These are phyloP conservation scores for Kwoniella europaea DNA, from an alignment of 768 basidiomycete species.

Conservation along the genomic window DNA sequence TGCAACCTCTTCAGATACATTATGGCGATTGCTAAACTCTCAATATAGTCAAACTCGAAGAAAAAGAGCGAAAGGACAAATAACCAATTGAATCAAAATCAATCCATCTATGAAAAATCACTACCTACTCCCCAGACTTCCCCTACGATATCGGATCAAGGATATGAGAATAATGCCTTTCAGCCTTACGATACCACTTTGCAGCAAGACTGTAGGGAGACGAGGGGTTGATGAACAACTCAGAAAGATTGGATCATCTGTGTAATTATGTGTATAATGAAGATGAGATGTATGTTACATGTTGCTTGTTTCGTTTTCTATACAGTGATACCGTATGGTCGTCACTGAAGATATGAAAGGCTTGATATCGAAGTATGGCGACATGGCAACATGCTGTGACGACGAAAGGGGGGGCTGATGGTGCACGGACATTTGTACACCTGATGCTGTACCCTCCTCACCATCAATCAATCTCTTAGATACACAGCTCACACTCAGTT, in stretches of 20 bases:
- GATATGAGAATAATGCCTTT: not conserved
- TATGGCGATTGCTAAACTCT: too few relatives aligned
- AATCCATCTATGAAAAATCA: not conserved
- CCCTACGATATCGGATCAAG: not conserved
- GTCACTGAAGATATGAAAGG: too few relatives aligned
- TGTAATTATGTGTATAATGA: not conserved
- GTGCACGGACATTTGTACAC: too few relatives aligned
- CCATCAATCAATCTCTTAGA: not conserved
- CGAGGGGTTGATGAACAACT: too few relatives aligned
- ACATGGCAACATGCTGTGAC: too few relatives aligned
- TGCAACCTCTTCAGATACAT: too few relatives aligned
- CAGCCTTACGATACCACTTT: not conserved
- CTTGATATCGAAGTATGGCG: too few relatives aligned
- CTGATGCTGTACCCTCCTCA: not conserved
- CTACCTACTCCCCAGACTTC: not conserved
- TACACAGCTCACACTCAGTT: not conserved
- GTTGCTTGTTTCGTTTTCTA: not conserved
- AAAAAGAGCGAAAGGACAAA: not conserved
- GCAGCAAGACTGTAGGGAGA: too few relatives aligned
- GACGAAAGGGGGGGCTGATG: too few relatives aligned
- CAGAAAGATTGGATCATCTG: too few relatives aligned
- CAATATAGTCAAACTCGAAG: not conserved
- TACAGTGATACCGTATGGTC: not conserved
- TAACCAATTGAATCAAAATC: not conserved
- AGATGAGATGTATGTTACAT: not conserved